phyloP scores from a whole-genome alignment of 2,329 filamentous ascomycete species.

The Stachybotrys echinatus region DNA sequence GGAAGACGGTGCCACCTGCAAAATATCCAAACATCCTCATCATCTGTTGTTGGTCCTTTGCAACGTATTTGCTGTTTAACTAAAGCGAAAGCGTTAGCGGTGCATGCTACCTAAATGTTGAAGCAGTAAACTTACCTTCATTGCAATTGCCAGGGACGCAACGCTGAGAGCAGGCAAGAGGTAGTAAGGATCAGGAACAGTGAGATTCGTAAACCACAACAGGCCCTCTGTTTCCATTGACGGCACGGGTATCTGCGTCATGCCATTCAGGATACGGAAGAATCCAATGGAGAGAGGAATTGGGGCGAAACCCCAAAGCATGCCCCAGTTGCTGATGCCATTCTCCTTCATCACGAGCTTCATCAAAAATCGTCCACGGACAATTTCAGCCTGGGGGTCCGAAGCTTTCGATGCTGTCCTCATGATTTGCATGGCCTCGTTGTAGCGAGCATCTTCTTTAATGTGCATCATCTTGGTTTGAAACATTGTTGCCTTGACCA shows the following conservation, averaged over 20 bases:
- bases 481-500: conserved; percentile 26
- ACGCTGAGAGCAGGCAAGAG: conserved; percentile 63
- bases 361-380: conserved; percentile 25
- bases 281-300: conserved; percentile 72
- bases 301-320: conserved; percentile 35
- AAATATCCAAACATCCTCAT: conserved; percentile 36
- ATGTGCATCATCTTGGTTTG: conserved; percentile 57
- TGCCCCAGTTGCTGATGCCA: conserved; percentile 23
- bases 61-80: conserved; percentile 29
- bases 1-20: conserved; percentile 37
- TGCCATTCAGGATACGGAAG: conserved; percentile 71
- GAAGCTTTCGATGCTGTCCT: conserved; percentile 29
- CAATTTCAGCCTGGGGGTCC: conserved; percentile 33
- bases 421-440: conserved; percentile 43
- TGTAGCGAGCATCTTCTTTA: conserved; percentile 47
- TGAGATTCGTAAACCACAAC: conserved; percentile 76
- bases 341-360: conserved; percentile 31
- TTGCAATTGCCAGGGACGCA: conserved; percentile 47
- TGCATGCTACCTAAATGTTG: neutral
- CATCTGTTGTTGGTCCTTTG: conserved; percentile 26
- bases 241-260: conserved; percentile 75
- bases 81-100: conserved; percentile 15
- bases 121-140: conserved; percentile 37
- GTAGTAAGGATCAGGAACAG: conserved; percentile 70
- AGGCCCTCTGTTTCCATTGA: conserved; percentile 65